phyloP scores from a whole-genome alignment of 768 basidiomycete genomes.

The Boletus pseudopeckii region DNA sequence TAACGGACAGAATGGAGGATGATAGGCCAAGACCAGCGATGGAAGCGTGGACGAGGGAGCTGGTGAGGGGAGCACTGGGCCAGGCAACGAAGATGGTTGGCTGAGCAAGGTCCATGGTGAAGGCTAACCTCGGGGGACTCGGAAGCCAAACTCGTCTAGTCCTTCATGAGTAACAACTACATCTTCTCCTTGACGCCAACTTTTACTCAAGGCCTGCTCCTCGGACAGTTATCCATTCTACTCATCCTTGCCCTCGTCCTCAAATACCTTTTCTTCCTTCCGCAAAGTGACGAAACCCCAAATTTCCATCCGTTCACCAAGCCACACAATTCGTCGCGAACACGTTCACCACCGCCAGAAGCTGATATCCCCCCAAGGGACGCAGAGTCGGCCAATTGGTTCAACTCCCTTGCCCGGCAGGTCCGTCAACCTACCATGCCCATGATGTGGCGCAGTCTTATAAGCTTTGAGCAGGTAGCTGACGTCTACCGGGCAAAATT shows the following conservation, averaged over 20 bases:
- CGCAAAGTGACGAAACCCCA: conserved; percentile 52
- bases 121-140: neutral
- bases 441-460: neutral
- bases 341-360: conserved; percentile 27
- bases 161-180: conserved; percentile 43
- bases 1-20: conserved; percentile 26
- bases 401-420: conserved; percentile 82
- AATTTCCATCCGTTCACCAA: conserved; percentile 60
- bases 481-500: conserved; percentile 77
- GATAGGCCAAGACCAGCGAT: conserved; percentile 34
- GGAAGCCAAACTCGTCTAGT: neutral
- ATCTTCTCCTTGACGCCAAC: conserved; percentile 77
- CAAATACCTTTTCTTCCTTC: conserved; percentile 93
- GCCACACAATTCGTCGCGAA: conserved; percentile 42
- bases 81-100: conserved; percentile 45
- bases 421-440: conserved; percentile 38
- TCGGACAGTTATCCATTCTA: conserved; percentile 89
- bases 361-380: conserved; percentile 11
- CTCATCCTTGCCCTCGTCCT: conserved; percentile 75
- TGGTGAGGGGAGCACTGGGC: conserved; percentile 53
- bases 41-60: conserved; percentile 43
- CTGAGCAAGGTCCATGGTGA: conserved; percentile 2
- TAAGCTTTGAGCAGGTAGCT: conserved; percentile 44
- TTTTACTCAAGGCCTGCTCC: conserved; percentile 91
- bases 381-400: conserved; percentile 85